Conservation (phyloP, 768 basidiomycete genomes). For the Phlebiopsis flavidoalba region DNA sequence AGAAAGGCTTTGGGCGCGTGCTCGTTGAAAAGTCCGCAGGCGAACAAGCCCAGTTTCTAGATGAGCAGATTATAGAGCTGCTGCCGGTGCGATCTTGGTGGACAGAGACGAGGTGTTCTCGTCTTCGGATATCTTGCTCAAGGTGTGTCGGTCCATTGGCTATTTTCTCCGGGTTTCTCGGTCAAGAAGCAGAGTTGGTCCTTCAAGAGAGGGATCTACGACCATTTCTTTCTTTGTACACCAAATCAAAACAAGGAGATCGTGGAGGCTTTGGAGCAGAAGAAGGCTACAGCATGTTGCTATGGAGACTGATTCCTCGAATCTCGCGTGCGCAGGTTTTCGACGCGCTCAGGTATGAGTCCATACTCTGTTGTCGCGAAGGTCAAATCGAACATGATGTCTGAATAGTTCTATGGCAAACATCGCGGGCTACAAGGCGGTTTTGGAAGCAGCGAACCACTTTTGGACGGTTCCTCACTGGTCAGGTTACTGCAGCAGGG, state of each 20-base stretch:
- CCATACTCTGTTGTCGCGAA: not conserved
- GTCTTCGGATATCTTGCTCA: conserved; percentile 73
- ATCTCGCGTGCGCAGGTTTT: conserved; percentile 90
- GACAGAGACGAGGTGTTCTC: conserved; percentile 65
- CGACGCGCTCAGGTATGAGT: conserved; percentile 71
- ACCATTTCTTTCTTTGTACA: conserved; percentile 81
- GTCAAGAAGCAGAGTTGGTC: conserved; percentile 54
- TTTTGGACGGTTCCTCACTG: conserved; percentile 88
- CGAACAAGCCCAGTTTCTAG: conserved; percentile 67
- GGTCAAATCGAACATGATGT: not conserved
- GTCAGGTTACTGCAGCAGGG: conserved; percentile 90
- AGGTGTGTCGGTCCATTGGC: too few relatives aligned
- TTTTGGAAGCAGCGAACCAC: conserved; percentile 84
- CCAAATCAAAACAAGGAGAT: conserved; percentile 75
- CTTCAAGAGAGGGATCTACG: conserved; percentile 76
- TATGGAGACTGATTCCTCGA: conserved; percentile 90
- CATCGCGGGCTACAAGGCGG: conserved; percentile 90
- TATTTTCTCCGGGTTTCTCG: conserved; percentile 62
- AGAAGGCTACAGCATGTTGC: conserved; percentile 72
- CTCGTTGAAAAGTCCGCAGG: conserved; percentile 74
- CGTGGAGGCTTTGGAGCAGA: conserved; percentile 63
- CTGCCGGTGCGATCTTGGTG: conserved; percentile 77
- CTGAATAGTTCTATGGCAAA: conserved; percentile 81
- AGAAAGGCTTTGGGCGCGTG: conserved; percentile 77
- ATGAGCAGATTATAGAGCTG: conserved; percentile 71